Percentiles rank a stretch among this genome's conserved stretches.
phyloP scores from a whole-genome alignment of 83 land plant genomes.

The Diphasiastrum complanatum region DNA sequence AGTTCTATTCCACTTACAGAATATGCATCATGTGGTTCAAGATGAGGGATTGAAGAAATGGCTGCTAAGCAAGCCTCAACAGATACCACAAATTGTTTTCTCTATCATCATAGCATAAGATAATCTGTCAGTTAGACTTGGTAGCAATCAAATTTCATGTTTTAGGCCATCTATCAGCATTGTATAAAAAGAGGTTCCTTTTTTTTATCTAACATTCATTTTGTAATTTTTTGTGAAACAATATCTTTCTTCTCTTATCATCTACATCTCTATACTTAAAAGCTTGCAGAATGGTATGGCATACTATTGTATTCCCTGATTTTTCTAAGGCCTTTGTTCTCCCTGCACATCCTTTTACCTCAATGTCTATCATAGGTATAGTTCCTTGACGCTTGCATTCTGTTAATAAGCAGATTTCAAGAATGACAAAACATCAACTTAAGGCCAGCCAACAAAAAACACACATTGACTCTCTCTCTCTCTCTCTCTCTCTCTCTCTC shows the following conservation, averaged over 20 bases:
- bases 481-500: neutral
- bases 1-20: constrained; percentile 34
- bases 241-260: neutral
- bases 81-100: constrained; percentile 26
- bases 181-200: too few relatives aligned
- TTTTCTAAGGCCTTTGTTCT: too few relatives aligned
- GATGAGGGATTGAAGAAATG: constrained; percentile 58
- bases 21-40: constrained; percentile 73
- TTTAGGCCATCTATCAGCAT: too few relatives aligned
- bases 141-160: too few relatives aligned
- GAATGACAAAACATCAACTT: neutral
- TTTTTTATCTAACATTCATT: too few relatives aligned
- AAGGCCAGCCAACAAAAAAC: neutral
- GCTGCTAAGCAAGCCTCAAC: constrained; percentile 41
- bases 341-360: too few relatives aligned
- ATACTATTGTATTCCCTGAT: too few relatives aligned
- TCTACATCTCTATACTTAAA: neutral
- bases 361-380: constrained; percentile 40
- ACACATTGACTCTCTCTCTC: neutral
- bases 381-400: constrained; percentile 55
- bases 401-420: constrained; percentile 19
- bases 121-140: too few relatives aligned
- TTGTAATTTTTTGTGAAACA: constrained; percentile 34
- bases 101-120: too few relatives aligned
- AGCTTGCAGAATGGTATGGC: too few relatives aligned